Base-by-base conservation (phyloP, 2,329 filamentous ascomycete species). In the Helotiales sp. region DNA sequence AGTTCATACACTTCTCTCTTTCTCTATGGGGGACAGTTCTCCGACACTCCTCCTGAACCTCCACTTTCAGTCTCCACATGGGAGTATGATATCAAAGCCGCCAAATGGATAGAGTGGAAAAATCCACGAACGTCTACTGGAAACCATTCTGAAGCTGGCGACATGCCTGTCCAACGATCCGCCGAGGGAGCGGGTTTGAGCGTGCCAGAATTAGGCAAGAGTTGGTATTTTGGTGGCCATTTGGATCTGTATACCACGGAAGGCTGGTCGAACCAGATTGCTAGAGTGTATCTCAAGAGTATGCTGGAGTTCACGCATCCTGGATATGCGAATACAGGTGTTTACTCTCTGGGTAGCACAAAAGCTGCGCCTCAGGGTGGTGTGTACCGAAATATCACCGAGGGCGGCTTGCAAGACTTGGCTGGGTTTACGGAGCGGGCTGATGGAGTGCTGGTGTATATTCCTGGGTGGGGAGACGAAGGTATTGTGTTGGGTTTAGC, bases 201-300 rank as follows among this genome's bases (percentile, higher is more conserved):
- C 30, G 87, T 93, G 0, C 87, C 90, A 0, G 86, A 89, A 63
- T 79, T 93, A 0, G 91, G 91, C 0, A 79, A 90, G 55, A 92
- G 89, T 34, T 94, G 88, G 83, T 94, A 93, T 77, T 94, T 94
- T 78, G 91, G 91, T 28, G 91, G 91, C 0, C 91, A 93, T 77
- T 80, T 92, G 6, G 91, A 94, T 76, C 76, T 79, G 74, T 80
- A 79, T 11, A 87, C 85, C 0, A 76, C 83, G 0, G 78, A 77
- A 0, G 90, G 88, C 13, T 93, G 91, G 91, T 88, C 88, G n/a
- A 85, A 86, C 60, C 83, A 87, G 62, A 82, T 87, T 24, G 79
- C 82, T 0, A 83, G 91, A 5, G 81, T 93, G 0, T 94, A 93
- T 75, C 79, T 94, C 50, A 92, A 89, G 78, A 92, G 89, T 54